Base-by-base conservation (phyloP, 73 alveolate genomes). In the Tetrahymena elliotti region DNA sequence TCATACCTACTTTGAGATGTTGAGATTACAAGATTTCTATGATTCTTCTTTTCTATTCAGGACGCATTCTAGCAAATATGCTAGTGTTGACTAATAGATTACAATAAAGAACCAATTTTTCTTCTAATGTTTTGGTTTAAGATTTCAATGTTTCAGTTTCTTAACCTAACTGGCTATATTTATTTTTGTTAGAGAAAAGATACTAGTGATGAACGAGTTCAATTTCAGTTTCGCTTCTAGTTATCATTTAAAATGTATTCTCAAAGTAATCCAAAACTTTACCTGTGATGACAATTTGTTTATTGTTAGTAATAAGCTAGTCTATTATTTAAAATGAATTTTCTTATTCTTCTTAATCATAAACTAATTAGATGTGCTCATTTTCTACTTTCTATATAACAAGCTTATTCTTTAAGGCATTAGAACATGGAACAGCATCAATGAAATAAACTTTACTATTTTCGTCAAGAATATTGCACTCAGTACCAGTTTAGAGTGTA, bases 51-150 rank as follows among this genome's bases (percentile, higher is more conserved):
- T 98, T 98, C 53, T 98, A 97, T 94, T 98, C 99, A 11, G 99
- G 99, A 31, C 99, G 96, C 99, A 98, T 98, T 95, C 99, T 96
- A 8, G 99, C 98, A 94, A 95, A 98, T n/a, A 98, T 97, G 93
- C 97, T 95, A 35, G 98, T 97, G 93, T 97, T 97, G 36, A 92
- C 92, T 53, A 98, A 88, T n/a, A 97, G 24, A 27, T 54, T 54
- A 35, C 84, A 54, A 31, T 54, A 54, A 10, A 54, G 84, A 31
- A 54, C 20, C 20, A 54, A 54, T 54, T 54, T 54, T n/a, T 54
- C 84, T 54, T 54, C 84, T 22, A 54, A 31, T 2, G 84, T n/a
- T 54, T 13, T n/a, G 20, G 11, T 54, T 16, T 13, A n/a, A 54
- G 33, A n/a, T 22, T 54, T 54, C 7, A 54, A 9, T 3, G 84